Conservation (phyloP, 169 alveolate genomes). For the Plasmodium falciparum region DNA sequence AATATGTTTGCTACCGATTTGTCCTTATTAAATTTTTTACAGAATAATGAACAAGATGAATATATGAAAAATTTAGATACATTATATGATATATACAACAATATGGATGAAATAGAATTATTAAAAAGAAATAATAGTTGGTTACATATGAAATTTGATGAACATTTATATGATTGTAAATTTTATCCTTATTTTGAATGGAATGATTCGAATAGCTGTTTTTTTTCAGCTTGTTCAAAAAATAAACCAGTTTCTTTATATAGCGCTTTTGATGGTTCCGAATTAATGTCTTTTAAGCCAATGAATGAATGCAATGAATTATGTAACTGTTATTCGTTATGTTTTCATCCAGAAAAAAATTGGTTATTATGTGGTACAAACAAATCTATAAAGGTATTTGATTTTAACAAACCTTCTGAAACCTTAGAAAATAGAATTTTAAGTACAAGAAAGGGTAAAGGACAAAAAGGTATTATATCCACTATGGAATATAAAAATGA, state of each 20-base stretch:
- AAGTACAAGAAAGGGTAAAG: conserved; percentile 67
- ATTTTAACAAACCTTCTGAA: conserved; percentile 45
- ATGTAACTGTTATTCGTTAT: conserved; percentile 52
- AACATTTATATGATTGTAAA: conserved; percentile 61
- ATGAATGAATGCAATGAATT: conserved; percentile 22
- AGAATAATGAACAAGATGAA: background rate
- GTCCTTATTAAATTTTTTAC: conserved; percentile 3
- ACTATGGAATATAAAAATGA: conserved; percentile 54
- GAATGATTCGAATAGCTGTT: conserved; percentile 47
- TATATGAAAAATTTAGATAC: background rate
- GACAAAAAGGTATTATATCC: conserved; percentile 70
- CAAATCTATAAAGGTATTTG: conserved; percentile 53
- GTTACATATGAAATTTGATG: conserved; percentile 22
- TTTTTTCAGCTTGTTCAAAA: conserved; percentile 36
- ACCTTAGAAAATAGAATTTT: conserved; percentile 53
- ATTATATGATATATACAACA: conserved; percentile 9
- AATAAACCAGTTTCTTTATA: conserved; percentile 29
- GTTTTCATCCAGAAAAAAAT: conserved; percentile 69
- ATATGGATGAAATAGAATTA: conserved; percentile 5
- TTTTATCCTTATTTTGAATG: conserved; percentile 73
- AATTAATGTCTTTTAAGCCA: conserved; percentile 37
- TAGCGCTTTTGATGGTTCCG: conserved; percentile 72
- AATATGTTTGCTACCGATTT: conserved; percentile 49
- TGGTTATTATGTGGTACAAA: conserved; percentile 69
- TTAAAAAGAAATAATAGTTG: conserved; percentile 23